Evolutionary conservation across 371 early-diverging fungal genomes (phyloP), one percentile per base, ranked within the genome.

Genomic region (Batkoa obscura): DNA sequence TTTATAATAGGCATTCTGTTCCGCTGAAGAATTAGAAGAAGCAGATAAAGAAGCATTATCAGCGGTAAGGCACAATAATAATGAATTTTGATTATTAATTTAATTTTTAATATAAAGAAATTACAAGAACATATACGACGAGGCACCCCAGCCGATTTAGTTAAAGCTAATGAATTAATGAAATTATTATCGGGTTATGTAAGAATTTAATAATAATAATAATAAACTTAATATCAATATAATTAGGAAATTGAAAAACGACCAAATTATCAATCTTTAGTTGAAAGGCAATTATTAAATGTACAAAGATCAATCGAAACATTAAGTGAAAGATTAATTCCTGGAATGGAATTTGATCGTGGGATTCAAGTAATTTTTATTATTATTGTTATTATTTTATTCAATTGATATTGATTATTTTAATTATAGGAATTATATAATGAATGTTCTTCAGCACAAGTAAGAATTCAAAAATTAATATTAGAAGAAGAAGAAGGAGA

Each of bases 151-250:
- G 81, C 86, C 38, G 95, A 94, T 60, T 68, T 96, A 45, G 80
- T 76, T 33, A 88, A 91, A 59, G 98, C 98, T 0, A 94, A 98
- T 60, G 83, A 83, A 50, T 63, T 98, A 45, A 94, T 98, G 85
- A 95, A 98, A 65, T 72, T 89, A 45, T 85, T 98, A 73, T 79
- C 95, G 1, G 97, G 96, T 48, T 94, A 93, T 65, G 88, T n/a
- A n/a, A n/a, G n/a, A n/a, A n/a, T n/a, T n/a, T n/a, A 88, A 76
- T 60, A 72, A 61, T 12, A 1, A 36, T 10, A 37, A 12, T 41
- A 34, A n/a, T 13, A n/a, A n/a, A n/a, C n/a, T n/a, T n/a, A n/a
- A n/a, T n/a, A n/a, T n/a, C n/a, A n/a, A n/a, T n/a, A n/a, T n/a
- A n/a, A n/a, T n/a, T n/a, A n/a, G n/a, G n/a, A 62, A 52, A 52